These are phyloP conservation scores for Ustulina deusta DNA, from an alignment of 2,329 filamentous ascomycete species.

Conservation along the genomic window DNA sequence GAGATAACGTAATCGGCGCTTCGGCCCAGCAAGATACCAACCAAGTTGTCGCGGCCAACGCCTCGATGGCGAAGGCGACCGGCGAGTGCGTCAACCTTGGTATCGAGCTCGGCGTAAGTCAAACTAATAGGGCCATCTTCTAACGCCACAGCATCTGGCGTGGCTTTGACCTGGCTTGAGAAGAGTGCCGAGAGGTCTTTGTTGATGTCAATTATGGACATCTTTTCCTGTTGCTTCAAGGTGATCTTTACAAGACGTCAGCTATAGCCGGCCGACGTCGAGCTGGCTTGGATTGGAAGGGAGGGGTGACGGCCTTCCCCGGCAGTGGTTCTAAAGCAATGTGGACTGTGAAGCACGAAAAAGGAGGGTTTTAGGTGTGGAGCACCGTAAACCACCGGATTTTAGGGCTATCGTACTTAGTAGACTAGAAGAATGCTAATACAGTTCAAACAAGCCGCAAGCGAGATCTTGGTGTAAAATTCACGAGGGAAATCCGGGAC, in stretches of 20 bases:
- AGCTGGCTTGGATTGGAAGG: conserved; percentile 6
- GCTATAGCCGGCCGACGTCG: not conserved
- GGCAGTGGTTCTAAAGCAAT: not conserved
- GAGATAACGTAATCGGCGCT: conserved; percentile 84
- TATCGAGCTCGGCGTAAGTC: conserved; percentile 79
- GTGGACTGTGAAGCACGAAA: conserved; percentile 13
- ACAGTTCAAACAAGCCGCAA: conserved; percentile 9
- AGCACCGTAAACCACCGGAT: conserved; percentile 24
- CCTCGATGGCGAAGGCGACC: conserved; percentile 73
- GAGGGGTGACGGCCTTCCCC: not conserved
- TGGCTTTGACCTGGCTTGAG: conserved; percentile 73
- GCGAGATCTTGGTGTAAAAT: conserved; percentile 10
- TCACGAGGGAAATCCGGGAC: conserved; percentile 9
- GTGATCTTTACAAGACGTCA: conserved; percentile 4
- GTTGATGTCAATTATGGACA: conserved; percentile 75
- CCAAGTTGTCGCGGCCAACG: conserved; percentile 78
- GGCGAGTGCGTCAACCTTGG: conserved; percentile 73
- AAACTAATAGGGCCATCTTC: conserved; percentile 76
- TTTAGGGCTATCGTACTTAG: conserved; percentile 19
- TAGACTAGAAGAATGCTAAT: conserved; percentile 4
- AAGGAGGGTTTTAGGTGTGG: conserved; percentile 22
- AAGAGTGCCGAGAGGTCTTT: conserved; percentile 82
- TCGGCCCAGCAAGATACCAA: conserved; percentile 80
- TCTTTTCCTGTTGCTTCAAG: conserved; percentile 49
- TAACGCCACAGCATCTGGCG: conserved; percentile 76